Base-by-base conservation (phyloP, 345 rosid genomes). In the Viola odorata region DNA sequence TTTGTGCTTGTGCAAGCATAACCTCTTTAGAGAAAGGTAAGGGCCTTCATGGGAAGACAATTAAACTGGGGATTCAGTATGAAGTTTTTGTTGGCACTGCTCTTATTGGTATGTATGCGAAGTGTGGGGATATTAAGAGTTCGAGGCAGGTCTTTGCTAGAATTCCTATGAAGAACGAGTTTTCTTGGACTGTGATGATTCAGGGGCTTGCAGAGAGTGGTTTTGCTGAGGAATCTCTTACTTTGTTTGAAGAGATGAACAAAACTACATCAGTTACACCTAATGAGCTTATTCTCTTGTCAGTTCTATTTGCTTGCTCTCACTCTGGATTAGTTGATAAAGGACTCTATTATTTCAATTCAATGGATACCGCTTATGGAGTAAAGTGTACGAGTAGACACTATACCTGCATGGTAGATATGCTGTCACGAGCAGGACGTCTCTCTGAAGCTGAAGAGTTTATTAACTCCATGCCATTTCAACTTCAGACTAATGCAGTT, bases 171-270 rank as follows among this genome's bases (percentile, higher is more conserved):
- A 79, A 59, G 62, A 71, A 85, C 58, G 81, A 75, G 58, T 49
- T 78, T 64, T 60, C 80, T 23, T 76, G 84, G 84, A 79, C 81
- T 7, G 84, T 57, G 3, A 81, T 85, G 82, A 76, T 83, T 61
- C 82, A 77, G 45, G 81, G 81, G 56, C 73, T 81, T 39, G 85
- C 88, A n/a, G 85, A 82, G 65, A 78, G 78, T 50, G 88, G 88
- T 11, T 72, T 56, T 60, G 86, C 68, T 3, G 58, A 67, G 55
- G 81, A 83, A 70, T 68, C 86, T 41, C 69, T 83, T 23, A 44
- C 40, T 12, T 54, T 81, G 61, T 85, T 85, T 6, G 70, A 79
- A 50, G 77, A 83, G 63, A 81, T 77, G 84, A 61, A 63, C 42
- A 70, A 58, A 61, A 69, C 53, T 23, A 38, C 76, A 37, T 64